A percentile compares a stretch with the other conserved stretches of the same genome.
Conservation (phyloP, 192 early-diverging fungal species). For the Coemansia sp. region DNA sequence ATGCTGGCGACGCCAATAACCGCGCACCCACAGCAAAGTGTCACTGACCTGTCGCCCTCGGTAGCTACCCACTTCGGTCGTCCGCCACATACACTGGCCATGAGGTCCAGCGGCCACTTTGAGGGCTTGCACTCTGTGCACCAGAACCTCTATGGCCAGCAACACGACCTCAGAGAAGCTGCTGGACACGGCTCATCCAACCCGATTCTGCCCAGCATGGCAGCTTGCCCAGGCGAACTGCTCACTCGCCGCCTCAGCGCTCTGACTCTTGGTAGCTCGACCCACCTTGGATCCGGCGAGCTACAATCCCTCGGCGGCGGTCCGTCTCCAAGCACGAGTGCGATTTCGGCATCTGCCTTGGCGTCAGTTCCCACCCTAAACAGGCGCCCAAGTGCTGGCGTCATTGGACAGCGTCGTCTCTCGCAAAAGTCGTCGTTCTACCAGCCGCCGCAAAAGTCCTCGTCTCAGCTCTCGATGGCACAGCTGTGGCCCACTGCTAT, state of each 20-base stretch:
- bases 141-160: conserved; percentile 8
- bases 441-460: conserved; percentile 34
- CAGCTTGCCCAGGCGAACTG: conserved; percentile 30
- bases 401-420: conserved; percentile 52
- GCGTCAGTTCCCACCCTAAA: conserved; percentile 19
- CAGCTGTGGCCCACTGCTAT: conserved; percentile 33
- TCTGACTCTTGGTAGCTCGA: conserved; percentile 18
- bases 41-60: conserved; percentile 21
- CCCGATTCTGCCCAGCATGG: conserved; percentile 23
- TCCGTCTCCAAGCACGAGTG: not conserved
- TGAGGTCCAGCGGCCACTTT: conserved; percentile 26
- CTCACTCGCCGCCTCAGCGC: conserved; percentile 50
- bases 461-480: conserved; percentile 42
- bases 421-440: conserved; percentile 44
- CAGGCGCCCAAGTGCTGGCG: conserved; percentile 45
- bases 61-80: conserved; percentile 14
- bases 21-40: conserved; percentile 2
- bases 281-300: not conserved
- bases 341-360: not conserved
- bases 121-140: conserved; percentile 13
- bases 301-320: not conserved
- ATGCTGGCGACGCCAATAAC: conserved; percentile 18
- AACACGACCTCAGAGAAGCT: conserved; percentile 8
- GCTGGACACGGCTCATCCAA: not conserved
- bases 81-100: conserved; percentile 9